These are phyloP conservation scores for Cercospora sp. DNA, from an alignment of 2,329 filamentous ascomycete species.

Conservation along the genomic window DNA sequence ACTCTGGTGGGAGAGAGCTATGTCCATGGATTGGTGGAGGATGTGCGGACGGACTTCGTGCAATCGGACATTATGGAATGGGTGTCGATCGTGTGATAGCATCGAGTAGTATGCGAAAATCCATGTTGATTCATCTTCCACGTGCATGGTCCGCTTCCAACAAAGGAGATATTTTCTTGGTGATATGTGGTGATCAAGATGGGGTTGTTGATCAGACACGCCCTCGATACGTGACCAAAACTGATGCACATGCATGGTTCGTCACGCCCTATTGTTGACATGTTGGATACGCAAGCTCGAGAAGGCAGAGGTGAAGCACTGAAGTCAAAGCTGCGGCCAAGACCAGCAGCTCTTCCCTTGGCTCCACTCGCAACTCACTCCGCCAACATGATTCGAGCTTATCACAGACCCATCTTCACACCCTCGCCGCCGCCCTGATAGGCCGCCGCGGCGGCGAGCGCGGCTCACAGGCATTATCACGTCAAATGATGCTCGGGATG, in stretches of 20 bases:
- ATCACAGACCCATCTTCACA: not conserved
- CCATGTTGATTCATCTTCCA: not conserved
- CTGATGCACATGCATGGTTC: not conserved
- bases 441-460: not conserved
- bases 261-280: not conserved
- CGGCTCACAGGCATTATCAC: not conserved
- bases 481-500: not conserved
- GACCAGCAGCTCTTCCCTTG: not conserved
- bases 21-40: not conserved
- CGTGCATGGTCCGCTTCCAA: no score
- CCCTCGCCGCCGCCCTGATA: not conserved
- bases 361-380: not conserved
- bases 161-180: no score
- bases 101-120: not conserved
- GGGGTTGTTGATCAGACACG: not conserved
- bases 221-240: not conserved
- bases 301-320: not conserved
- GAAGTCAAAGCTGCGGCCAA: not conserved
- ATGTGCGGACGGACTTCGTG: not conserved
- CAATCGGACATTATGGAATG: no score
- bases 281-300: not conserved
- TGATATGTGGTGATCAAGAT: no score
- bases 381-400: not conserved
- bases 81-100: not conserved
- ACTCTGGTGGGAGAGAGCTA: not conserved